These are phyloP conservation scores for Rugonectria rugulosa DNA, from an alignment of 2,329 filamentous ascomycete genomes.

Conservation along the genomic window DNA sequence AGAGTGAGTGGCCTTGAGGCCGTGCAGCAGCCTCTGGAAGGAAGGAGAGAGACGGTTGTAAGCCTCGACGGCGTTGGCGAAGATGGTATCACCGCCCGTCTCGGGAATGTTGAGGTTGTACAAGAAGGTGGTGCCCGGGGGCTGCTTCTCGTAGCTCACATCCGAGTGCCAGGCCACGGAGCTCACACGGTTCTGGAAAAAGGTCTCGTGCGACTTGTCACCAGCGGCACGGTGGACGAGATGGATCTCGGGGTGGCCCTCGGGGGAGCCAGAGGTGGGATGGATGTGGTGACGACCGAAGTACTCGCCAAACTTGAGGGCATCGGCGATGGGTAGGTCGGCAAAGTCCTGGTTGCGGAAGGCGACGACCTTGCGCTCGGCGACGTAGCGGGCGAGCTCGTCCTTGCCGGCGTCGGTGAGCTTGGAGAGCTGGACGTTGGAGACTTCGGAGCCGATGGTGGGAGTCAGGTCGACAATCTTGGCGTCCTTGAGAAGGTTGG, in stretches of 20 bases:
- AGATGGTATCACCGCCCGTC: constrained; percentile 85
- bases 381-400: constrained; percentile 77
- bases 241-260: constrained; percentile 77
- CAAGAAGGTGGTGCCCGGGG: constrained; percentile 88
- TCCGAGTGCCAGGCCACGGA: constrained; percentile 91
- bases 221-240: constrained; percentile 75
- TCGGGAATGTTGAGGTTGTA: constrained; percentile 85
- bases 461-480: constrained; percentile 71
- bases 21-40: constrained; percentile 82
- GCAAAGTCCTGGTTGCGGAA: constrained; percentile 80
- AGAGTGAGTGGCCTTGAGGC: constrained; percentile 81
- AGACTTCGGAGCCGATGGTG: constrained; percentile 76
- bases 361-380: constrained; percentile 79
- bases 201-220: constrained; percentile 59
- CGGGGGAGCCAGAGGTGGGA: constrained; percentile 77
- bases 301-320: constrained; percentile 74
- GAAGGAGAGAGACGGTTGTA: constrained; percentile 81
- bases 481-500: constrained; percentile 68
- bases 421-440: constrained; percentile 74
- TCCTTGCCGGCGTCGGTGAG: constrained; percentile 75
- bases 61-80: constrained; percentile 79
- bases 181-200: constrained; percentile 74
- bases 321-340: constrained; percentile 73
- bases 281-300: constrained; percentile 86
- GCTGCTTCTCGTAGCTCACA: constrained; percentile 86